Base-by-base conservation (phyloP, 2,329 filamentous ascomycete genomes). In the Neocucurbitaria cava region DNA sequence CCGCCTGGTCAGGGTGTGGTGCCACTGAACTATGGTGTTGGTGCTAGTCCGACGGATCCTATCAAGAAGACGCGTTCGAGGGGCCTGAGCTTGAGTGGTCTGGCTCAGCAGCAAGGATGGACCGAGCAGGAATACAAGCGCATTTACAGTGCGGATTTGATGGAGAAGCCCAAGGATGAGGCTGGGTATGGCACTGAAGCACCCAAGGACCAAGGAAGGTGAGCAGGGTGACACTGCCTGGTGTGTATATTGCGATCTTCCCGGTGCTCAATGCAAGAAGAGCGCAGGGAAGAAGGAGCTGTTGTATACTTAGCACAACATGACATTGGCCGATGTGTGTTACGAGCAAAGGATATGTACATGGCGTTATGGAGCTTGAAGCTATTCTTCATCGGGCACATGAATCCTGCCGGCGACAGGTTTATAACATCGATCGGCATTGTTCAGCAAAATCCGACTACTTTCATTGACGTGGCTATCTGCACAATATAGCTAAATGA, bases 41-140 rank as follows among this genome's bases (percentile, higher is more conserved):
- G 69, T 17, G 54, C 51, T 5, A 45, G 55, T 5, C 67, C 69
- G 24, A 53, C 58, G 1, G 70, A 75, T 15, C 54, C 60, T 3
- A 41, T 69, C 21, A 73, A 71, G 62, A 74, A 69, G 54, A 62
- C 64, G 3, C 56, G 66, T 17, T 66, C 67, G 7, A 59, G 63
- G 11, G 72, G 71, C 1, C 51, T 75, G 49, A 73, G 69, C 40
- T 49, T 76, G 15, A 69, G 65, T 2, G 50, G 54, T 15, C 49
- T 76, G 44, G 71, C 65, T 1, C 62, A 70, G 26, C 59, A 70
- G 46, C 70, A 70, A 50, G 70, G 70, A 36, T 76, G 71, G 71
- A 74, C 47, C 41, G 68, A 70, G 54, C 68, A 75, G 56, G 73
- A 76, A 31, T 65, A 63, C 50, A 76, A 70, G 58, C 67, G 70